Evolutionary conservation across 371 early-diverging fungal genomes (phyloP).

Genomic region (Syncephalastrum contaminatum): DNA sequence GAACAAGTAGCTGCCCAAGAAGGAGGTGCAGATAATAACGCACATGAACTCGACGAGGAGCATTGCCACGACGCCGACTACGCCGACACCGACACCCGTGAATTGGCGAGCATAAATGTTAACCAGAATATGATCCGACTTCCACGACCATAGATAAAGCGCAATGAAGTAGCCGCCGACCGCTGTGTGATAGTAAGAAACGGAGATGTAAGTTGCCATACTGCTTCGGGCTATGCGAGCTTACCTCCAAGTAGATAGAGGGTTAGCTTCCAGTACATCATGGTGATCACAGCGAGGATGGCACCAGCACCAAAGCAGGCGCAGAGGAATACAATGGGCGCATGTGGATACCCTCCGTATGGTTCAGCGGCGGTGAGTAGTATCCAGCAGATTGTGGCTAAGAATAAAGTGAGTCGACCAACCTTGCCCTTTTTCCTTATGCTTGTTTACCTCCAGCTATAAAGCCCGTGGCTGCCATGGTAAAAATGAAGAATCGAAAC

Average conservation of each 20-base stretch:
- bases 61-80: slow-evolving; percentile 7
- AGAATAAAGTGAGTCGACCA: too few species aligned
- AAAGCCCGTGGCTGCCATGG: slow-evolving; percentile 24
- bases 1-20: slow-evolving; percentile 31
- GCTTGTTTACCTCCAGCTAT: slow-evolving; percentile 24
- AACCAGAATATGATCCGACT: slow-evolving; percentile 26
- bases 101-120: slow-evolving; percentile 27
- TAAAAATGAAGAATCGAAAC: slow-evolving; percentile 28
- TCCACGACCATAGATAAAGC: slow-evolving; percentile 39
- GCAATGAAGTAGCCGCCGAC: slow-evolving; percentile 29
- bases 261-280: slow-evolving; percentile 16
- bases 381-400: slow-evolving; percentile 28
- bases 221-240: not conserved
- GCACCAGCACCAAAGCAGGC: slow-evolving; percentile 21
- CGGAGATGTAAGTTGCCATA: not conserved
- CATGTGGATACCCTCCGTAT: slow-evolving; percentile 14
- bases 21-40: slow-evolving; percentile 23
- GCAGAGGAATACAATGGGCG: slow-evolving; percentile 16
- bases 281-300: slow-evolving; percentile 9
- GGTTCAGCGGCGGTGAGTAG: slow-evolving; percentile 35
- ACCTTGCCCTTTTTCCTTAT: too few species aligned
- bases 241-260: slow-evolving; percentile 21
- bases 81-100: slow-evolving; percentile 12
- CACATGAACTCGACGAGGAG: slow-evolving; percentile 20
- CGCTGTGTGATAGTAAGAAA: slow-evolving; percentile 5